Conservation (phyloP, 2,329 filamentous ascomycete genomes). For the Trichocomaceae sp. region DNA sequence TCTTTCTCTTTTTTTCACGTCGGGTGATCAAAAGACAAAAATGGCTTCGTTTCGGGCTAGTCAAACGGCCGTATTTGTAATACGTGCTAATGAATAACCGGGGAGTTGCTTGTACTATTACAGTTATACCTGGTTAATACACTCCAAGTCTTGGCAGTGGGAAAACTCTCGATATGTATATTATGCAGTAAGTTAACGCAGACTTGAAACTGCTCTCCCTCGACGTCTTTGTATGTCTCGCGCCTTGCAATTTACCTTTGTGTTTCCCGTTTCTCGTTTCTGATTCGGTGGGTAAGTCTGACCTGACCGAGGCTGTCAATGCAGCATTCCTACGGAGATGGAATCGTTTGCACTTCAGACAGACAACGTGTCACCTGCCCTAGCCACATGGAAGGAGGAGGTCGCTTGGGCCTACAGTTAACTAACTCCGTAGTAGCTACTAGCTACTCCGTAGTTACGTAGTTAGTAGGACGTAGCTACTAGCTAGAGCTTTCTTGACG, state of each 20-base stretch:
- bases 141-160: too few species aligned
- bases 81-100: background rate
- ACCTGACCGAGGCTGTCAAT: too few species aligned
- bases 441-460: too few species aligned
- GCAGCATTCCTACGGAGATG: background rate
- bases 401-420: background rate
- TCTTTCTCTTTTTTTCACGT: constrained; percentile 8
- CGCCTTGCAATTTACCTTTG: too few species aligned
- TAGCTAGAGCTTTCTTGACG: background rate
- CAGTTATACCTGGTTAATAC: background rate
- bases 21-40: constrained; percentile 8
- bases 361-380: background rate
- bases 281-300: too few species aligned
- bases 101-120: background rate
- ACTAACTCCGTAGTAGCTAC: too few species aligned
- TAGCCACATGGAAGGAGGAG: background rate
- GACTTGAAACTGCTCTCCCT: too few species aligned
- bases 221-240: too few species aligned
- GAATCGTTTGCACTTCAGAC: background rate
- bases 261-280: too few species aligned
- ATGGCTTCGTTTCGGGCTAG: background rate
- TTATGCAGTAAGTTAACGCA: too few species aligned
- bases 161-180: too few species aligned
- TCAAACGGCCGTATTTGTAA: background rate
- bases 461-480: too few species aligned